A percentile compares a stretch with the other conserved stretches of the same genome.
phyloP scores from a whole-genome alignment of 2,329 filamentous ascomycete genomes.

The Pseudogymnoascus sp. region DNA sequence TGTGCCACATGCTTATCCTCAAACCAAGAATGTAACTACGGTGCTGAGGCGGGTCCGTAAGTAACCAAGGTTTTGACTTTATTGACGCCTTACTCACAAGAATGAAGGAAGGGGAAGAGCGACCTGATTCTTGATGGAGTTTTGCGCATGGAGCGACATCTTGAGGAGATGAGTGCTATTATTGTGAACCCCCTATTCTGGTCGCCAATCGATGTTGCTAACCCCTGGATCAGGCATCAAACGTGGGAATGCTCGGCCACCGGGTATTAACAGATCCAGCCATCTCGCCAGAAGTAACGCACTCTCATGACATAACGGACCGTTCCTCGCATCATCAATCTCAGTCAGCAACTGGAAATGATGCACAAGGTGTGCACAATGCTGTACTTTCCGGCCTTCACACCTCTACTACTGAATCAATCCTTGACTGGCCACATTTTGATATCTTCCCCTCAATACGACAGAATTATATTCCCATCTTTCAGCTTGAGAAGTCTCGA shows the following conservation, averaged over 20 bases:
- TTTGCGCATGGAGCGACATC: constrained; percentile 38
- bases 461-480: constrained; percentile 38
- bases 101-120: constrained; percentile 38
- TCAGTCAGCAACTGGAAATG: constrained; percentile 15
- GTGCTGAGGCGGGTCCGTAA: constrained; percentile 25
- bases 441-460: constrained; percentile 37
- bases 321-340: constrained; percentile 21
- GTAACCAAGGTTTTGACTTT: constrained; percentile 10
- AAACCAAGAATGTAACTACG: constrained; percentile 26
- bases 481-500: constrained; percentile 39
- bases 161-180: constrained; percentile 37
- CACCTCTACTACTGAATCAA: constrained; percentile 42
- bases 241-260: not conserved
- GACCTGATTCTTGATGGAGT: constrained; percentile 45
- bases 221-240: not conserved
- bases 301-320: constrained; percentile 21
- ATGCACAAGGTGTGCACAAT: constrained; percentile 28
- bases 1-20: constrained; percentile 27
- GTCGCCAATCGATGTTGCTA: not conserved
- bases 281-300: constrained; percentile 11
- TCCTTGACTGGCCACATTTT: constrained; percentile 45
- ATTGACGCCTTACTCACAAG: constrained; percentile 25
- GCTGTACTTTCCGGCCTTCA: constrained; percentile 43
- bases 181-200: constrained; percentile 29
- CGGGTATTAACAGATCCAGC: not conserved